phyloP scores from a whole-genome alignment of 2,329 filamentous ascomycete species.

The Penicillium sp. region DNA sequence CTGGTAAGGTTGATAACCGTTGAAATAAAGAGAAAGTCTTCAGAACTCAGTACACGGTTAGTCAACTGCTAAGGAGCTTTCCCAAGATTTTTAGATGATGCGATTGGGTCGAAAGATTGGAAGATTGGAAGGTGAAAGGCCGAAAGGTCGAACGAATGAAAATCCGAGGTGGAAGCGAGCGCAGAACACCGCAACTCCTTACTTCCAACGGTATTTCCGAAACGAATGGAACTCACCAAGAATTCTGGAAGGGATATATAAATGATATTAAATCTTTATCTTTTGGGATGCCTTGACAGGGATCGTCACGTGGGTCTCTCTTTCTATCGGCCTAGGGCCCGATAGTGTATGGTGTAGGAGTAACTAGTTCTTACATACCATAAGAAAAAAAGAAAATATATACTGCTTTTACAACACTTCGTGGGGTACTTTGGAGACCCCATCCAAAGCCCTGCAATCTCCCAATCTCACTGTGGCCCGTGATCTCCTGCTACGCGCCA shows the following conservation, averaged over 20 bases:
- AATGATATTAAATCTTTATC: background rate
- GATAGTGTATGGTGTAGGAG: too few relatives aligned
- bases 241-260: background rate
- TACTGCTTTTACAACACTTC: background rate
- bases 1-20: background rate
- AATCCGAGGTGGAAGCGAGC: background rate
- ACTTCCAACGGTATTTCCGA: background rate
- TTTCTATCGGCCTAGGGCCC: too few relatives aligned
- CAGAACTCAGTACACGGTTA: background rate
- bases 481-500: background rate
- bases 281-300: background rate
- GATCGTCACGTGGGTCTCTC: background rate
- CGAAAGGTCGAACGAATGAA: background rate
- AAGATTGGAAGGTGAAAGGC: background rate
- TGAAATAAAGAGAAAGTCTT: background rate
- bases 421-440: background rate
- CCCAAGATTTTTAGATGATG: background rate
- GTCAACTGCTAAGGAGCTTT: background rate
- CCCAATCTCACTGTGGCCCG: slow-evolving; percentile 3
- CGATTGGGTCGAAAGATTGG: slow-evolving; percentile 2
- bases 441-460: slow-evolving; percentile 1
- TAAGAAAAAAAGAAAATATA: background rate
- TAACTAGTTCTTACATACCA: too few relatives aligned
- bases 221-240: background rate
- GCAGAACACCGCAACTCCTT: background rate